These are phyloP conservation scores for Hibiscus syriacus DNA, from an alignment of 345 rosid species.

Conservation along the genomic window DNA sequence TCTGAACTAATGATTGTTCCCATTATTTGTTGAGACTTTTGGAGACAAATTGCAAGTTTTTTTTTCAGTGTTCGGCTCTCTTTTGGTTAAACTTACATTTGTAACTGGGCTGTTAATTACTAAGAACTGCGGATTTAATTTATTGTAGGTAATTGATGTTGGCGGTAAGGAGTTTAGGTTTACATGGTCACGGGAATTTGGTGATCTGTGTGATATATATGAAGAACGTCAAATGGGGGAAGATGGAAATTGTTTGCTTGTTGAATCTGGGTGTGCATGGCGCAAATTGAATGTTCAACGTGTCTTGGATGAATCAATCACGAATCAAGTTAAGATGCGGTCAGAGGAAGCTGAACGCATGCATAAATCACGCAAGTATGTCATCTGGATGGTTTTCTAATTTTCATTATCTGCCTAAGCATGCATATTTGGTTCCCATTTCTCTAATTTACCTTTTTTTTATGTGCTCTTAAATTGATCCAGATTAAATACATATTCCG, in stretches of 20 bases:
- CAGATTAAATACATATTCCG: not conserved
- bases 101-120: not conserved
- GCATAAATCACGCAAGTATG: constrained; percentile 76
- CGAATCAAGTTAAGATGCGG: constrained; percentile 82
- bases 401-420: not conserved
- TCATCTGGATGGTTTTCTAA: constrained; percentile 6
- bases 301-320: constrained; percentile 80
- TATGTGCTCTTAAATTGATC: not conserved
- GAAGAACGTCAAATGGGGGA: constrained; percentile 73
- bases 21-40: not conserved
- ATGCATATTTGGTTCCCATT: not conserved
- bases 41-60: not conserved
- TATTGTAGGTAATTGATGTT: constrained; percentile 68
- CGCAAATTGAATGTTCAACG: constrained; percentile 62
- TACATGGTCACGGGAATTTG: constrained; percentile 82
- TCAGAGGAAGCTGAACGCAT: constrained; percentile 94
- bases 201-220: constrained; percentile 84
- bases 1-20: not conserved
- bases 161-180: constrained; percentile 93
- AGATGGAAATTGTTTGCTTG: constrained; percentile 74
- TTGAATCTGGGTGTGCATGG: constrained; percentile 97
- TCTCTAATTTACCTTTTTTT: not conserved
- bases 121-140: constrained; percentile 1
- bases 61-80: not conserved
- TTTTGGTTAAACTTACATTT: too few relatives aligned